A percentile compares a stretch with the other conserved stretches of the same genome.
phyloP scores from a whole-genome alignment of 2,329 filamentous ascomycete genomes.

The Lasiodiplodia sp. region DNA sequence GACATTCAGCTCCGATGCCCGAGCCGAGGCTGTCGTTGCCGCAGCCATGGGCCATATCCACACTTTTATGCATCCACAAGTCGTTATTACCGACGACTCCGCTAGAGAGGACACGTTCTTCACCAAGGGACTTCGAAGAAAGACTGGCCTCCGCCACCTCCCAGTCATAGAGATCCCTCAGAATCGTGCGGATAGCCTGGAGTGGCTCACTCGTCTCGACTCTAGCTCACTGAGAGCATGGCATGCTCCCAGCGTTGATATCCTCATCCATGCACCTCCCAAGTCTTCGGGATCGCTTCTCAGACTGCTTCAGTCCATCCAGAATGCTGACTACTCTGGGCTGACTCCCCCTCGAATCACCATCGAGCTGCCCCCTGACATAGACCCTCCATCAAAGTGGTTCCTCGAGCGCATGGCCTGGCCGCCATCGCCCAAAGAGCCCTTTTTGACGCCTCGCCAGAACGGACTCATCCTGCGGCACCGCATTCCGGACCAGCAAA shows the following conservation, averaged over 20 bases:
- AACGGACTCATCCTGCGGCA: constrained; percentile 71
- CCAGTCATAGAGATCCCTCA: constrained; percentile 78
- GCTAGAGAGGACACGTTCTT: constrained; percentile 73
- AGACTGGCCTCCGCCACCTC: constrained; percentile 60
- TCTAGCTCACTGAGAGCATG: constrained; percentile 75
- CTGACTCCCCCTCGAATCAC: constrained; percentile 76
- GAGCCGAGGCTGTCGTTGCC: constrained; percentile 70
- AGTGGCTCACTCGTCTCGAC: constrained; percentile 83
- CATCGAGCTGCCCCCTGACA: constrained; percentile 77
- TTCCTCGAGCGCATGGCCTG: constrained; percentile 67
- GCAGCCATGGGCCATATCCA: constrained; percentile 76
- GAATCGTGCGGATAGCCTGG: constrained; percentile 66
- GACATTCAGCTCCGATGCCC: constrained; percentile 71
- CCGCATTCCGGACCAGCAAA: constrained; percentile 67
- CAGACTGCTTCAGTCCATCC: constrained; percentile 78
- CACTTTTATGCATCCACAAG: constrained; percentile 78
- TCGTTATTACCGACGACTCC: constrained; percentile 74
- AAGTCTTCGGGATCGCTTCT: constrained; percentile 77
- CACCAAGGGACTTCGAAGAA: constrained; percentile 63
- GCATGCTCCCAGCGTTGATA: constrained; percentile 80
- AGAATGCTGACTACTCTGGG: constrained; percentile 76
- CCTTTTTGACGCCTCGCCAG: constrained; percentile 38
- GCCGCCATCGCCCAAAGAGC: constrained; percentile 58
- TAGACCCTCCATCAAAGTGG: constrained; percentile 71
- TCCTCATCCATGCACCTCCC: constrained; percentile 78